Base-by-base conservation (phyloP, 768 basidiomycete genomes). In the Mycena polygramma region DNA sequence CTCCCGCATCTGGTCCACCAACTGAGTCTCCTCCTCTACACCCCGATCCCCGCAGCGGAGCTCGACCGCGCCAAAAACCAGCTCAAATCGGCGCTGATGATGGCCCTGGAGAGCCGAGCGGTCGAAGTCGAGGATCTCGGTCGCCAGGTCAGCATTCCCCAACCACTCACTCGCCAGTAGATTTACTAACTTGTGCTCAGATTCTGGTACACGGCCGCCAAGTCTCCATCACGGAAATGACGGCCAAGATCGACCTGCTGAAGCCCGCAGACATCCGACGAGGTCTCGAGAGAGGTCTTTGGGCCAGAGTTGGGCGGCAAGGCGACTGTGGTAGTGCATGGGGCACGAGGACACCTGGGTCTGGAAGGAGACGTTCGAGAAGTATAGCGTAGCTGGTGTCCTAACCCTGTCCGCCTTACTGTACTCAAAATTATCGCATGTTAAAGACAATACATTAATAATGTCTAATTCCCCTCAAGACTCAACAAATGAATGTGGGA, bases 61-160 rank as follows among this genome's bases (percentile, higher is more conserved):
- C 87, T 99, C 41, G 84, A 84, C 66, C 86, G 97, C 67, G 97
- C 97, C 46, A 96, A 96, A 85, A 98, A 98, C 77, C 97, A 98
- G 85, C 89, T 99, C 71, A 95, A 95, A 80, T 93, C 92, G 26
- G 92, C 91, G 57, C 81, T 99, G 71, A 94, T 96, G 84, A 99
- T 99, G 97, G 94, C 95, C 2, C 81, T 98, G 53, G 96, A 98
- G 82, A 95, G 94, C 76, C 83, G 93, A 39, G 87, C 93, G 17
- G 88, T 95, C 7, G 92, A 92, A 75, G 94, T 96, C 11, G 94
- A 95, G 77, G 94, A 98, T 79, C 86, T 98, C 8, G 97, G 97
- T 41, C 87, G 97, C 67, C 97, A 98, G 89, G 92, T 91, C 75
- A 30, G 82, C 72, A 48, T 59, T 19, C 57, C 49, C 61, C 2